A percentile compares a stretch with the other conserved stretches of the same genome.
phyloP scores from a whole-genome alignment of 106 monocot genomes.

The Acanthochlamys bracteata region DNA sequence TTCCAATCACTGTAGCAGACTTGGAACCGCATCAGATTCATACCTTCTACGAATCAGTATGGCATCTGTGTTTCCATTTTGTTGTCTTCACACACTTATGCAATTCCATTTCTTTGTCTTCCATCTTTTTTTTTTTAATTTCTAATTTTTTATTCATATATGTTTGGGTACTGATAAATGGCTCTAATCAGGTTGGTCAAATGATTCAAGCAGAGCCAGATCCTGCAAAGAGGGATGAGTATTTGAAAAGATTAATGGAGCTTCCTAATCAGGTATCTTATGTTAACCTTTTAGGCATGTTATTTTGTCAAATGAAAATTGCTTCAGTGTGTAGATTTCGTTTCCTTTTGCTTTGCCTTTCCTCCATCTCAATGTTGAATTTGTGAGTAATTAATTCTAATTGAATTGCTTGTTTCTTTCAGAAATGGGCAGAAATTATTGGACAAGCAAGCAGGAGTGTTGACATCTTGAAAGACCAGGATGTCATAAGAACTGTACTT shows the following conservation, averaged over 20 bases:
- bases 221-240: slow-evolving; percentile 82
- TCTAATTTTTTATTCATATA: too few species aligned
- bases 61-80: too few species aligned
- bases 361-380: too few species aligned
- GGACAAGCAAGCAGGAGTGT: slow-evolving; percentile 86
- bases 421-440: slow-evolving; percentile 99
- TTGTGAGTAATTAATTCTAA: not conserved
- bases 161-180: slow-evolving; percentile 2
- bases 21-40: slow-evolving; percentile 99
- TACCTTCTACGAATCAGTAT: slow-evolving; percentile 91
- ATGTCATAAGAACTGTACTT: slow-evolving; percentile 88
- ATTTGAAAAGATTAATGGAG: slow-evolving; percentile 90
- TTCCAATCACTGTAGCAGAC: slow-evolving; percentile 63
- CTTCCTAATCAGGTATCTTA: slow-evolving; percentile 82
- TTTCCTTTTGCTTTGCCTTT: not conserved
- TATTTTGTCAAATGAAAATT: too few species aligned
- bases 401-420: slow-evolving; percentile 6
- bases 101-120: too few species aligned
- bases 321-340: not conserved
- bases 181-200: slow-evolving; percentile 58
- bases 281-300: not conserved
- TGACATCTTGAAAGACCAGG: slow-evolving; percentile 87
- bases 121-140: too few species aligned
- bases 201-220: slow-evolving; percentile 99
- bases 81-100: too few species aligned